Evolutionary conservation across 352 stramenopile species (phyloP), one percentile per base, ranked within the genome.

Genomic region (Phytopythium helicoides): DNA sequence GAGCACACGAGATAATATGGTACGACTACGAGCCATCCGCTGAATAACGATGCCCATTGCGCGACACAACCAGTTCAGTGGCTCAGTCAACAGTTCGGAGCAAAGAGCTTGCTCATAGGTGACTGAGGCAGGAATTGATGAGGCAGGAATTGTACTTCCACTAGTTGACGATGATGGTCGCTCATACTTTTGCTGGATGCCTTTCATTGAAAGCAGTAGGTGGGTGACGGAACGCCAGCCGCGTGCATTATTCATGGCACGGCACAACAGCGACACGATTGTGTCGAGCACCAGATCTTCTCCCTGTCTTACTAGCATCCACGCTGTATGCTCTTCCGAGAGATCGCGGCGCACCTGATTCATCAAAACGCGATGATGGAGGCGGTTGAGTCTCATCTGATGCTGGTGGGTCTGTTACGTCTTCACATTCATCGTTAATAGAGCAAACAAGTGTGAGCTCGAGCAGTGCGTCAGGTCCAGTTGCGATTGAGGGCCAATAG

Each of bases 211-310:
- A 15, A 81, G 28, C 22, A 95, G 70, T 12, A 93, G 58, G 38
- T 93, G 71, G 6, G 72, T 71, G 25, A 95, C 81, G 6, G 78
- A 83, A 26, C 68, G 51, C 73, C 77, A 92, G 0, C 85, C 85
- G 15, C 73, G 62, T 2, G 62, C 37, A 8, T 82, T 82, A 34
- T 71, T 69, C 82, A 95, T 92, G 7, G 83, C 73, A 28, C 73
- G 68, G 39, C 71, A 90, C 15, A 95, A 36, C 9, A 95, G 48
- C n/a, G 80, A 91, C 23, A 95, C 79, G 38, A 93, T 86, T 7
- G 76, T 89, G 50, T 95, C 85, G 3, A 94, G 56, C 2, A 95
- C 81, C 18, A 95, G 47, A 56, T 95, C 85, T 56, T 93, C 81
- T 1, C 81, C n/a, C 81, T 0, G 81, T 93, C 28, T 87, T 82